These are phyloP conservation scores for Prorocentrum cordatum DNA, from an alignment of 169 alveolate genomes.

Conservation along the genomic window DNA sequence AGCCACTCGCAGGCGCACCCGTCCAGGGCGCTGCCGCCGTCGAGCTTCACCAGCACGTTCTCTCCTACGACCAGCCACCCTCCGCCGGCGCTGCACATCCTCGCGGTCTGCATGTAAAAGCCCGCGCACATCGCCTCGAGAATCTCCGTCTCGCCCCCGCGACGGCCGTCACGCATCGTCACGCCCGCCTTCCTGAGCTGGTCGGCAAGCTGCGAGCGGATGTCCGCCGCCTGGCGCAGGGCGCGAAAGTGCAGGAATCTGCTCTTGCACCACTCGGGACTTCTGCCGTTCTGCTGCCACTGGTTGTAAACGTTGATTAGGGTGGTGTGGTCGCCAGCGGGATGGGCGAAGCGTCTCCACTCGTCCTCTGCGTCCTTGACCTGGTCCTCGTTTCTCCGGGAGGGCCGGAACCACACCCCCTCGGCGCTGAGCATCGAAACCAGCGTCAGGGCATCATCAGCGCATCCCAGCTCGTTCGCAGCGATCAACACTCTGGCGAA, in stretches of 20 bases:
- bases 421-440: conserved; percentile 54
- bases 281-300: conserved; percentile 85
- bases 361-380: conserved; percentile 18
- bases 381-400: conserved; percentile 34
- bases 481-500: conserved; percentile 91
- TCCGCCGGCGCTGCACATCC: conserved; percentile 40
- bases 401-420: conserved; percentile 55
- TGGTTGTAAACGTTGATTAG: conserved; percentile 92
- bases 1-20: conserved; percentile 62
- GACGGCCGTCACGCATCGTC: background rate
- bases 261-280: conserved; percentile 45
- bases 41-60: conserved; percentile 50
- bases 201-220: conserved; percentile 51
- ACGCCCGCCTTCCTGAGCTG: conserved; percentile 25
- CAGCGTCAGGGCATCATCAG: conserved; percentile 21
- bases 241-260: conserved; percentile 58
- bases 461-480: conserved; percentile 76
- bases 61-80: background rate
- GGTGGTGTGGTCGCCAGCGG: conserved; percentile 98
- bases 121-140: background rate
- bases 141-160: background rate
- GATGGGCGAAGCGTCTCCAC: conserved; percentile 91
- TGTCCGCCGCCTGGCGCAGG: conserved; percentile 44
- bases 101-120: conserved; percentile 58
- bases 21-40: conserved; percentile 42